Percentiles rank a stretch among this genome's conserved stretches.
Conservation (phyloP, 129 eudicot species). For the Helianthus tuberosus region DNA sequence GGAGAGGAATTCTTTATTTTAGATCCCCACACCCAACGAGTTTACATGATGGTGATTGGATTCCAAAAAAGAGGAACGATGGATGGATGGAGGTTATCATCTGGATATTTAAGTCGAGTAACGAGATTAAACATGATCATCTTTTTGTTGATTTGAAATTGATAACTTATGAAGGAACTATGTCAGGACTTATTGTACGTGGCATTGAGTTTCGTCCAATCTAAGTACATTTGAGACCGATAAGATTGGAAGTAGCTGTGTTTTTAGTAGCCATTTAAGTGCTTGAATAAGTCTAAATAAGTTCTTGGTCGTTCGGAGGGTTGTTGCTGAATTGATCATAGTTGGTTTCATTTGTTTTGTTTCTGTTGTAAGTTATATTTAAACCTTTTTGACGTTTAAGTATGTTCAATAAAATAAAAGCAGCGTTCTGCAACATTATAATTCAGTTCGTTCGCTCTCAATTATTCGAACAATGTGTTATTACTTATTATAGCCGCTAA, state of each 20-base stretch:
- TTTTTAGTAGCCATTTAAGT: background rate
- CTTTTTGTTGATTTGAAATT: background rate
- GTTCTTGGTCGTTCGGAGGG: too few species aligned
- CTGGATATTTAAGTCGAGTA: background rate
- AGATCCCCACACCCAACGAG: slow-evolving; percentile 5
- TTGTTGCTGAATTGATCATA: too few species aligned
- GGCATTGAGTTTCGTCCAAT: slow-evolving; percentile 7
- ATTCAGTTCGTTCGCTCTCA: too few species aligned
- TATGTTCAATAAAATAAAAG: too few species aligned
- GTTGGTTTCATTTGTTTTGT: too few species aligned
- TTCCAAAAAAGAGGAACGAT: background rate
- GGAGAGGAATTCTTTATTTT: background rate
- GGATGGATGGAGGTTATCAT: slow-evolving; percentile 11
- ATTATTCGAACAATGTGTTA: too few species aligned
- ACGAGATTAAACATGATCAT: background rate
- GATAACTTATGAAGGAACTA: slow-evolving; percentile 6
- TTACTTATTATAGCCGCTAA: too few species aligned
- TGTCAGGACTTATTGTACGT: slow-evolving; percentile 2
- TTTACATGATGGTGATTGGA: background rate
- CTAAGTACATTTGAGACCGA: background rate
- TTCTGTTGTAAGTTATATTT: too few species aligned
- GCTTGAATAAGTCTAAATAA: background rate
- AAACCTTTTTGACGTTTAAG: too few species aligned
- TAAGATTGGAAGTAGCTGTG: background rate
- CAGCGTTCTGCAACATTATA: too few species aligned